Base-by-base conservation (phyloP, 2,329 filamentous ascomycete genomes). In the Cercospora zeae-maydis region DNA sequence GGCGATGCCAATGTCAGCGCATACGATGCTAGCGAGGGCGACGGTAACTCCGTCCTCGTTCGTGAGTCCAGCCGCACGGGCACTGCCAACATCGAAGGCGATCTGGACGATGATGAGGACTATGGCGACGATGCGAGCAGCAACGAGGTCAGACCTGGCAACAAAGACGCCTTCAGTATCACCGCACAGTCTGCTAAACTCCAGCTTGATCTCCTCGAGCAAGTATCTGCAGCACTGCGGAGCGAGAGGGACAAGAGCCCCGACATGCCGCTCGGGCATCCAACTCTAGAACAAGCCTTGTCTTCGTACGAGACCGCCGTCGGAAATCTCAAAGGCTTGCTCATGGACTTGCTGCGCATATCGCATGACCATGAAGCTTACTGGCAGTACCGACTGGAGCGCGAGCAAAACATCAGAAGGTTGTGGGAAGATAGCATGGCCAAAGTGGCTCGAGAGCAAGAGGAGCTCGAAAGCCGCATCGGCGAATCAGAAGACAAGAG, bases 341-440 rank as follows among this genome's bases (percentile, higher is more conserved):
- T 98, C 62, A 88, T 90, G 19, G 92, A 97, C 74, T 82, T 99
- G 8, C 81, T 97, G 52, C 91, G 93, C 56, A 98, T 99, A 72
- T 93, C 93, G 8, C 88, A 90, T 71, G 95, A 99, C 74, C 89
- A 96, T 57, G 95, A 99, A 76, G 88, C 92, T 0, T 96, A 96
- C 75, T 99, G 95, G 95, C 93, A 98, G 76, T 96, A 96, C 74
- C 88, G 93, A 13, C 82, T 99, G 42, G 93, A 96, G 69, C 88
- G 92, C 59, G 95, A 99, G 78, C 88, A 88, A 47, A 91, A 96
- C 74, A 89, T 98, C 78, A 87, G 95, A 37, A 88, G 91, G 63
- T 91, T 99, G 86, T 99, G 95, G 95, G 95, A 99, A 78, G 95
- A 99, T 72, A 98, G 93, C 77, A 97, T 99, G 95, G 92, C 95